Conservation (phyloP, 2,329 filamentous ascomycete genomes). For the Alternaria gaisen region DNA sequence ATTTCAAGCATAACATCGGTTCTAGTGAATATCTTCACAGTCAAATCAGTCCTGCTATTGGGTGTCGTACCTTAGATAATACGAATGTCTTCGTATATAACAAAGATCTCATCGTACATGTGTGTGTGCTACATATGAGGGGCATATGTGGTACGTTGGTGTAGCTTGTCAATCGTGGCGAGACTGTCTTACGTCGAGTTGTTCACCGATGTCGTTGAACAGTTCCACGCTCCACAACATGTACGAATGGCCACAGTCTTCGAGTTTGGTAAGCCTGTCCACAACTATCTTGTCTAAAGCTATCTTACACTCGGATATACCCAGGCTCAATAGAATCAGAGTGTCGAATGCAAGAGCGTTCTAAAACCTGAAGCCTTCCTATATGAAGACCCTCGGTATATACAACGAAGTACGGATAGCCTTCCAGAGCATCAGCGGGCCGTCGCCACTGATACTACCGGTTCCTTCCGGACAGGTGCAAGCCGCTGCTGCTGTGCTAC, state of each 20-base stretch:
- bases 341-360: background rate
- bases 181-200: constrained; percentile 14
- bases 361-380: background rate
- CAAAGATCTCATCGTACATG: background rate
- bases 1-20: background rate
- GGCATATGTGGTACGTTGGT: constrained; percentile 16
- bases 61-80: background rate
- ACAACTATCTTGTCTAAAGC: background rate
- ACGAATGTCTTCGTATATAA: background rate
- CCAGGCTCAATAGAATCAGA: background rate
- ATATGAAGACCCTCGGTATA: background rate
- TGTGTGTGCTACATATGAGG: background rate
- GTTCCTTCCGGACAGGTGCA: background rate
- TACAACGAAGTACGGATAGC: background rate
- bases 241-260: constrained; percentile 1
- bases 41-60: background rate
- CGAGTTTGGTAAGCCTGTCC: background rate
- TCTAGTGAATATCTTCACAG: background rate
- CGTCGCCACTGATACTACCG: background rate
- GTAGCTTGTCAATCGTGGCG: constrained; percentile 15
- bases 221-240: constrained; percentile 17
- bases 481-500: constrained; percentile 12
- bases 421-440: background rate
- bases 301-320: constrained; percentile 5
- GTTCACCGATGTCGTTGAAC: constrained; percentile 7